Percentiles rank a stretch among this genome's conserved stretches.
These are phyloP conservation scores for Aristolochia fimbriata DNA, from an alignment of 164 flowering plant genomes.

Conservation along the genomic window DNA sequence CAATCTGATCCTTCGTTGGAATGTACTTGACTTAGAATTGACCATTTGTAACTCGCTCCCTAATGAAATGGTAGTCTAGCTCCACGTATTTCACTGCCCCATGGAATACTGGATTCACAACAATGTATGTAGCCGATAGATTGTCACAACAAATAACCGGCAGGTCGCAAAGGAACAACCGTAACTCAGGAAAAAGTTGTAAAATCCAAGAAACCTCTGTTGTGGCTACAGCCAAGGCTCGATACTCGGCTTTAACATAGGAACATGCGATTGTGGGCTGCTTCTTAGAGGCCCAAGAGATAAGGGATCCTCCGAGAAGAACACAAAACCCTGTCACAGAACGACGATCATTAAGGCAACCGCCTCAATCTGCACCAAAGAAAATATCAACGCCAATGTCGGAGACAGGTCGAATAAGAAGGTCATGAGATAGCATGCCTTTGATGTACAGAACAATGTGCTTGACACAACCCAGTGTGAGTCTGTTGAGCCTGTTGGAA, in stretches of 20 bases:
- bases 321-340: not conserved
- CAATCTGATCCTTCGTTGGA: too few species aligned
- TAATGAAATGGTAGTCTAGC: too few species aligned
- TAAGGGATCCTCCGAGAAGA: not conserved
- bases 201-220: not conserved
- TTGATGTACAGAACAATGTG: not conserved
- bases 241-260: not conserved
- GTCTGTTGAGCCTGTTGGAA: not conserved
- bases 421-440: not conserved
- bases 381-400: too few species aligned
- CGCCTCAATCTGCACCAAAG: not conserved
- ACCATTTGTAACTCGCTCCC: too few species aligned
- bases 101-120: not conserved
- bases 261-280: not conserved
- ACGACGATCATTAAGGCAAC: not conserved
- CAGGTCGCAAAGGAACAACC: not conserved
- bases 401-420: not conserved
- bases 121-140: not conserved
- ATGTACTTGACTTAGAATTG: too few species aligned
- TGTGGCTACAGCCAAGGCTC: not conserved
- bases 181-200: not conserved
- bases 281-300: not conserved
- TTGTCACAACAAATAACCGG: not conserved
- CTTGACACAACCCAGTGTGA: not conserved
- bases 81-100: too few species aligned